Evolutionary conservation across 1,139 yeast genomes (phyloP).

Genomic region (Hyphopichia khmerensis): DNA sequence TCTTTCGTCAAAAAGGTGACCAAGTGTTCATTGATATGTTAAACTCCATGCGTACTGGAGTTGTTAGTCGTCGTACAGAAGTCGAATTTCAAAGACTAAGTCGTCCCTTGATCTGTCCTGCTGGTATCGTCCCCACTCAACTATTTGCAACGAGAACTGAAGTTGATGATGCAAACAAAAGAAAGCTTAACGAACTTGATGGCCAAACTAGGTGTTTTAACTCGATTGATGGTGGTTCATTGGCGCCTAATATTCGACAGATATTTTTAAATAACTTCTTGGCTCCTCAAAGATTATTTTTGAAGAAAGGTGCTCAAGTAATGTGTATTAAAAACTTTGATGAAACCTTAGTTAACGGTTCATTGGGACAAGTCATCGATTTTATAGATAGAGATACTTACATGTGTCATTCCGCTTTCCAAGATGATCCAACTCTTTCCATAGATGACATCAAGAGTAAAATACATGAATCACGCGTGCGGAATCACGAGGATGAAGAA

Average conservation of each 20-base stretch:
- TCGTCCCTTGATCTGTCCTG: slow-evolving; percentile 57
- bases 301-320: slow-evolving; percentile 88
- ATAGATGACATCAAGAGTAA: slow-evolving; percentile 14
- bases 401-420: slow-evolving; percentile 21
- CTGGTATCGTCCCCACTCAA: slow-evolving; percentile 84
- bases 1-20: slow-evolving; percentile 91
- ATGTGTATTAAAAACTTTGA: slow-evolving; percentile 94
- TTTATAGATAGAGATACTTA: slow-evolving; percentile 40
- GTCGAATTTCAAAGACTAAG: slow-evolving; percentile 53
- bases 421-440: slow-evolving; percentile 18
- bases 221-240: slow-evolving; percentile 64
- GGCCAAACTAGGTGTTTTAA: slow-evolving; percentile 49
- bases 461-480: not conserved
- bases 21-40: slow-evolving; percentile 76
- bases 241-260: slow-evolving; percentile 45
- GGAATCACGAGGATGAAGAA: not conserved
- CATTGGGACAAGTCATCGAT: slow-evolving; percentile 72
- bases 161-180: slow-evolving; percentile 75
- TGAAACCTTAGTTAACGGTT: slow-evolving; percentile 86
- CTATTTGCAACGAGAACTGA: slow-evolving; percentile 80
- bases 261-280: slow-evolving; percentile 60
- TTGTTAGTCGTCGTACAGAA: slow-evolving; percentile 54
- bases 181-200: slow-evolving; percentile 50
- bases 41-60: slow-evolving; percentile 81
- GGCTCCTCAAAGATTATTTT: slow-evolving; percentile 60